Conservation (phyloP, 1,284 basidiomycete genomes). For the Cutaneotrichosporon curvatum region DNA sequence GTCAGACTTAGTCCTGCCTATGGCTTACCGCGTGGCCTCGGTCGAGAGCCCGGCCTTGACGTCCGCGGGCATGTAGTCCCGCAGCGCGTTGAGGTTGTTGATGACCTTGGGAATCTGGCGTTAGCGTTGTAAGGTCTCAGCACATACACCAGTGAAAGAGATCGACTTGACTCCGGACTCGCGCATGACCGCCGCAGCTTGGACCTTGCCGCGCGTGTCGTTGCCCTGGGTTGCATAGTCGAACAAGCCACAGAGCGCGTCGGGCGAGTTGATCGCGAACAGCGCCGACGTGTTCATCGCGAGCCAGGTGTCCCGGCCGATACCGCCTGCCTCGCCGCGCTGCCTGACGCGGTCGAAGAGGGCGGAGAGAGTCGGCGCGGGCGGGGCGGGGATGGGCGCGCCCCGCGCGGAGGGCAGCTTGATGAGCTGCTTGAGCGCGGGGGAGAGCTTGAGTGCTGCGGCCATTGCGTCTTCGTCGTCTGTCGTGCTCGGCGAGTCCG, state of each 20-base stretch:
- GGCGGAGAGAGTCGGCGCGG: constrained; percentile 7
- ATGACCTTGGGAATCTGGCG: constrained; percentile 54
- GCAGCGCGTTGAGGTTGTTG: constrained; percentile 67
- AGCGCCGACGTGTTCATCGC: constrained; percentile 34
- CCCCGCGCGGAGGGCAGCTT: constrained; percentile 26
- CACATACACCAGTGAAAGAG: constrained; percentile 74
- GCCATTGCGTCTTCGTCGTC: constrained; percentile 6
- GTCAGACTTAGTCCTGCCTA: background rate
- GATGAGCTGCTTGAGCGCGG: constrained; percentile 39
- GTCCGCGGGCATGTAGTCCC: constrained; percentile 67
- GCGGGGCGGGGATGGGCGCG: constrained; percentile 28
- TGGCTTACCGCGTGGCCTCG: constrained; percentile 52
- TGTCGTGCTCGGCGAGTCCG: too few relatives aligned
- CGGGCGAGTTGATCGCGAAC: constrained; percentile 42
- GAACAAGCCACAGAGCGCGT: constrained; percentile 32
- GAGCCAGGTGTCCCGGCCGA: constrained; percentile 30
- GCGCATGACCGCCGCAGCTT: constrained; percentile 55
- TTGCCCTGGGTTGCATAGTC: constrained; percentile 25
- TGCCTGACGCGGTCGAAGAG: constrained; percentile 31
- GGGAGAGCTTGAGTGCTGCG: constrained; percentile 30
- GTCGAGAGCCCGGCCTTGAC: constrained; percentile 49
- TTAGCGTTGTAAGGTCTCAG: background rate
- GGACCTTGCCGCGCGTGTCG: constrained; percentile 12
- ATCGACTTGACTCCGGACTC: constrained; percentile 90
- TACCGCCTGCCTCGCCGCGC: constrained; percentile 16